phyloP scores from a whole-genome alignment of 148 eudicot genomes.

The Rhododendron williamsianum region DNA sequence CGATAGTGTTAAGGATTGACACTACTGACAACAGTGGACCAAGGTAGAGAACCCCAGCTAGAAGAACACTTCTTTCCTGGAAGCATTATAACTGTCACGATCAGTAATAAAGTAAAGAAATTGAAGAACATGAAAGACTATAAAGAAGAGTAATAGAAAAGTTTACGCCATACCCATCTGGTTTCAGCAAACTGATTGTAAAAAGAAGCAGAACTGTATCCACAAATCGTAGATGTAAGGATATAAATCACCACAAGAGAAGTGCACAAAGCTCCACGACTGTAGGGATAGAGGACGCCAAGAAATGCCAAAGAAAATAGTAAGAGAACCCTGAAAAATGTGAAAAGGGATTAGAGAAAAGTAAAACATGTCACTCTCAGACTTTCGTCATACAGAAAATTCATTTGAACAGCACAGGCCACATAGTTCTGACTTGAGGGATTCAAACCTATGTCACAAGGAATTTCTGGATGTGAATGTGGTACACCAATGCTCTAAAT shows the following conservation, averaged over 20 bases:
- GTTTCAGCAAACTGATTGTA: conserved; percentile 55
- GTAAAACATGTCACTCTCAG: neutral
- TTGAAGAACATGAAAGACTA: neutral
- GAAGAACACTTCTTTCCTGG: conserved; percentile 59
- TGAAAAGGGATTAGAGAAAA: neutral
- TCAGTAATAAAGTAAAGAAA: neutral
- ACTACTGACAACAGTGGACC: conserved; percentile 44
- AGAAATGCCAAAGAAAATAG: conserved; percentile 50
- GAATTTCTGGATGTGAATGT: neutral
- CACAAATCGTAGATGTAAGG: conserved; percentile 58
- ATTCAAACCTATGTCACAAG: neutral
- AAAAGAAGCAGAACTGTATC: conserved; percentile 66
- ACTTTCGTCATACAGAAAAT: neutral
- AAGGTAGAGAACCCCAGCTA: conserved; percentile 53
- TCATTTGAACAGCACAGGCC: neutral
- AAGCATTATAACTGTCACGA: conserved; percentile 6
- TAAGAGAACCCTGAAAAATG: conserved; percentile 42
- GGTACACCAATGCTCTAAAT: neutral
- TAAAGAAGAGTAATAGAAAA: neutral
- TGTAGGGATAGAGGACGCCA: conserved; percentile 55
- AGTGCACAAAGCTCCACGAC: conserved; percentile 53
- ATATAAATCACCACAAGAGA: conserved; percentile 47
- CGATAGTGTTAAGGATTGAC: conserved; percentile 47
- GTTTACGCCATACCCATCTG: conserved; percentile 51
- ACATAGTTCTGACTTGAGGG: neutral